Evolutionary conservation across 768 basidiomycete genomes (phyloP).

Genomic region (Kwoniella pini): DNA sequence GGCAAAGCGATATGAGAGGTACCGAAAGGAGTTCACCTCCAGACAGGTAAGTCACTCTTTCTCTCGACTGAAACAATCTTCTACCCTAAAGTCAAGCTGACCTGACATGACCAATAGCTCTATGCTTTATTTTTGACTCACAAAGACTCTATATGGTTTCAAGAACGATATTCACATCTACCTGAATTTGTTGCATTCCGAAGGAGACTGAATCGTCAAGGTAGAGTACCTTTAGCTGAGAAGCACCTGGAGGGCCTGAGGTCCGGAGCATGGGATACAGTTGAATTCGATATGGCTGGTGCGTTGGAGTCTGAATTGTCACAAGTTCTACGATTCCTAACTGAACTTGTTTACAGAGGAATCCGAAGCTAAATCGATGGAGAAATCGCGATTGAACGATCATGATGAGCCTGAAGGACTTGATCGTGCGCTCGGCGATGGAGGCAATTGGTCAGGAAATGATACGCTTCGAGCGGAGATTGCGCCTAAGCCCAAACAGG

Average conservation of each 20-base stretch:
- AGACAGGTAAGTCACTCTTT: conserved; percentile 69
- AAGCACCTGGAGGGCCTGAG: conserved; percentile 78
- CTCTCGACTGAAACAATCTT: no score
- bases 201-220: conserved; percentile 75
- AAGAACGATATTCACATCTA: conserved; percentile 86
- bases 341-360: conserved; percentile 59
- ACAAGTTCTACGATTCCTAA: no score
- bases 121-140: conserved; percentile 96
- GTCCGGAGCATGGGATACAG: conserved; percentile 73
- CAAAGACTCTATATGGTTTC: conserved; percentile 93
- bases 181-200: conserved; percentile 71
- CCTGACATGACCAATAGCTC: conserved; percentile 61
- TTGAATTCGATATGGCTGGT: conserved; percentile 40
- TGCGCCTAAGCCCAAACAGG: conserved; percentile 57
- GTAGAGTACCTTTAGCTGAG: conserved; percentile 74
- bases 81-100: no score
- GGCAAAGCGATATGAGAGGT: conserved; percentile 76
- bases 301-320: background rate
- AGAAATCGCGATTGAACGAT: conserved; percentile 21
- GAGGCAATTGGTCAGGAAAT: conserved; percentile 17
- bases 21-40: conserved; percentile 85
- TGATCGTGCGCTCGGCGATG: conserved; percentile 35
- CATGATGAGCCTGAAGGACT: conserved; percentile 43
- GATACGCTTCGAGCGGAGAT: conserved; percentile 40
- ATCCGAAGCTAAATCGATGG: conserved; percentile 70